Conservation (phyloP, 202 grass and related monocot species). For the Alloteropsis angusta region DNA sequence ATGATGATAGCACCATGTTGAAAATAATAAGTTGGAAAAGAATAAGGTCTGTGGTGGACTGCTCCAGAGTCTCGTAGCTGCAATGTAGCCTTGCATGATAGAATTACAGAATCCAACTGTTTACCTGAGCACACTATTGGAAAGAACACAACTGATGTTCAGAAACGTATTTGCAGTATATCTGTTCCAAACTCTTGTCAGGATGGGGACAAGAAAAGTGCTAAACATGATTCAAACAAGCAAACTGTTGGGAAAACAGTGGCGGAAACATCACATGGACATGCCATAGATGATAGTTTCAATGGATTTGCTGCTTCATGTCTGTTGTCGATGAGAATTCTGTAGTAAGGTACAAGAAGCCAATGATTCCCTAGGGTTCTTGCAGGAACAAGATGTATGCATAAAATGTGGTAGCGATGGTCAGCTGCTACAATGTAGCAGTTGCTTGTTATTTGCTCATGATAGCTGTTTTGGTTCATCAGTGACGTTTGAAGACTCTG, state of each 20-base stretch:
- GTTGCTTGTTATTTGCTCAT: conserved; percentile 34
- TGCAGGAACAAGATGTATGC: conserved; percentile 25
- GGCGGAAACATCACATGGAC: conserved; percentile 11
- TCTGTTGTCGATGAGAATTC: not conserved
- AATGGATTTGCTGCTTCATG: conserved; percentile 6
- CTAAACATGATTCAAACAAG: conserved; percentile 19
- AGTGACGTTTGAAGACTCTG: conserved; percentile 23
- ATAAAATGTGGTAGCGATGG: conserved; percentile 47
- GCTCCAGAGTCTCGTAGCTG: conserved; percentile 4
- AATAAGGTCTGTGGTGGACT: not conserved
- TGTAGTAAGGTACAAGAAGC: conserved; percentile 2
- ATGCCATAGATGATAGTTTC: conserved; percentile 14
- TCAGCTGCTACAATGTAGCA: conserved; percentile 33
- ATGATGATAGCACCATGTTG: conserved; percentile 11
- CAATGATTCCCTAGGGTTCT: conserved; percentile 5
- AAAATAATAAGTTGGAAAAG: too few species aligned
- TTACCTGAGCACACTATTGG: conserved; percentile 21
- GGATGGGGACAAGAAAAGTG: not conserved
- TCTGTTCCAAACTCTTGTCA: not conserved
- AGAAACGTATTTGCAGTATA: not conserved
- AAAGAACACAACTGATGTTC: conserved; percentile 4
- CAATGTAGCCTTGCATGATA: conserved; percentile 15
- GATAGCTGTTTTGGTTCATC: conserved; percentile 37
- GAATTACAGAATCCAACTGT: conserved; percentile 2
- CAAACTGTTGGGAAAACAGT: not conserved